Evolutionary conservation across 2,329 filamentous ascomycete genomes (phyloP).

Genomic region (Aspergillus pseudoviridinutans): DNA sequence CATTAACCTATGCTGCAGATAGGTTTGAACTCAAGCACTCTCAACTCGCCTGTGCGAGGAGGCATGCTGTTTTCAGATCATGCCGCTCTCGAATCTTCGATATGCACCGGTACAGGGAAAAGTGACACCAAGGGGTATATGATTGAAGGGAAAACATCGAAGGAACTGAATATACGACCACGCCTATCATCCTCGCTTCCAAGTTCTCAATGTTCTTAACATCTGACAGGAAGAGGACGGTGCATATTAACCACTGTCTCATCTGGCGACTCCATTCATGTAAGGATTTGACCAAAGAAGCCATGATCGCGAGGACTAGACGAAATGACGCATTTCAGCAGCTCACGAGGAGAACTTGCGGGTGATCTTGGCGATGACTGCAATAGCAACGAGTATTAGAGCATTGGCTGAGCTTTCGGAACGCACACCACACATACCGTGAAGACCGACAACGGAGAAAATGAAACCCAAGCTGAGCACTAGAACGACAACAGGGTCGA

Average conservation of each 20-base stretch:
- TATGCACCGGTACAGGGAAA: not conserved
- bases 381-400: conserved; percentile 13
- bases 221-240: not conserved
- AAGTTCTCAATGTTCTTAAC: not conserved
- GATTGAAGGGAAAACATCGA: conserved; percentile 3
- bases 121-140: not conserved
- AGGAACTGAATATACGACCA: not conserved
- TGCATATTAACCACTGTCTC: not conserved
- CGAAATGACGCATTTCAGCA: not conserved
- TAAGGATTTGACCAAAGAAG: not conserved
- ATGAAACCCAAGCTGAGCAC: conserved; percentile 97
- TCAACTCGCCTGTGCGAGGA: not conserved
- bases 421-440: conserved; percentile 63
- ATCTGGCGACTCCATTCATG: not conserved
- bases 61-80: not conserved
- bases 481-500: conserved; percentile 95
- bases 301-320: not conserved
- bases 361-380: conserved; percentile 94
- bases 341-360: conserved; percentile 69
- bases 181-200: not conserved
- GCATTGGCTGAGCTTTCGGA: conserved; percentile 7
- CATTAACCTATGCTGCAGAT: not conserved
- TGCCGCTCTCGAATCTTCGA: not conserved
- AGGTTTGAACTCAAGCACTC: not conserved
- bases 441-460: conserved; percentile 94